phyloP scores from a whole-genome alignment of 2,329 filamentous ascomycete species.

The Trichoderma hamatum region DNA sequence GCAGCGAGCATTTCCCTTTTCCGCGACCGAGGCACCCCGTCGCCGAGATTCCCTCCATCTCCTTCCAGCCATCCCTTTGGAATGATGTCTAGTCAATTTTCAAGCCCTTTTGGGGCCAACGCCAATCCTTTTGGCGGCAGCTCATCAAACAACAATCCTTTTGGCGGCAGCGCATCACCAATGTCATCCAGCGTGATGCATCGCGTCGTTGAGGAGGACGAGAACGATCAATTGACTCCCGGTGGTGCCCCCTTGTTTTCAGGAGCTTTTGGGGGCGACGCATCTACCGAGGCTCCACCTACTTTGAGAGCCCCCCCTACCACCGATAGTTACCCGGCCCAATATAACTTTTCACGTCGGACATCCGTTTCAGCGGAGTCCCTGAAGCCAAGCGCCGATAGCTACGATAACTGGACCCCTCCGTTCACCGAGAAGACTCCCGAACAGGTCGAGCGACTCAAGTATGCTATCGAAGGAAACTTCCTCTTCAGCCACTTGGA shows the following conservation, averaged over 20 bases:
- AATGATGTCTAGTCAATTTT: constrained; percentile 76
- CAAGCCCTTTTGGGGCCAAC: constrained; percentile 68
- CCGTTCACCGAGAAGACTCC: constrained; percentile 80
- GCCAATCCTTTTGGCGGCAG: constrained; percentile 76
- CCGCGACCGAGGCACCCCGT: constrained; percentile 20
- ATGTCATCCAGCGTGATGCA: constrained; percentile 46
- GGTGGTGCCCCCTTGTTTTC: constrained; percentile 55
- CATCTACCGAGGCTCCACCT: constrained; percentile 50
- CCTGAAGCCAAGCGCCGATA: constrained; percentile 81
- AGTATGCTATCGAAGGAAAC: constrained; percentile 81
- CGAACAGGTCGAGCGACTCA: constrained; percentile 80
- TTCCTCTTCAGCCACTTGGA: constrained; percentile 95
- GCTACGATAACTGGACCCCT: constrained; percentile 86
- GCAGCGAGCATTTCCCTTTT: constrained; percentile 35
- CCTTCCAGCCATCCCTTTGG: constrained; percentile 25
- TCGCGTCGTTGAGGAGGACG: constrained; percentile 75
- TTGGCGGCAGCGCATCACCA: constrained; percentile 60
- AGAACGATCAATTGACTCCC: constrained; percentile 71
- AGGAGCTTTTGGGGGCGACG: constrained; percentile 58
- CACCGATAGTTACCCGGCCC: constrained; percentile 76
- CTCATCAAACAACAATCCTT: constrained; percentile 67
- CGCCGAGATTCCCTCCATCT: constrained; percentile 17
- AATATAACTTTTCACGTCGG: constrained; percentile 91
- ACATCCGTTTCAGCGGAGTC: constrained; percentile 98
- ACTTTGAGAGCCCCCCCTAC: constrained; percentile 55